These are phyloP conservation scores for Paramecium biaurelia DNA, from an alignment of 73 alveolate species.

Conservation along the genomic window DNA sequence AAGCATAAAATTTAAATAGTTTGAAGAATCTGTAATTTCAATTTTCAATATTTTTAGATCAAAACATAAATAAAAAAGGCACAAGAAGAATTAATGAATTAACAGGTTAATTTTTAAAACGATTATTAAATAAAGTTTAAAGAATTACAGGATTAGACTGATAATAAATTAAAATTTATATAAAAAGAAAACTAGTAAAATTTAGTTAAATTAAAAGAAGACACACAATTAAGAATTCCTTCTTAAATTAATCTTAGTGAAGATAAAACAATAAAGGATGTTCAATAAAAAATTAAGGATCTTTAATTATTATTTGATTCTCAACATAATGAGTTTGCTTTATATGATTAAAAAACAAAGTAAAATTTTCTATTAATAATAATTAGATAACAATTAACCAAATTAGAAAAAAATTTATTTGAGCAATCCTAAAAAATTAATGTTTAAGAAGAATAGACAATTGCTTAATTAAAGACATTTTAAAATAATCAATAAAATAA, in stretches of 20 bases:
- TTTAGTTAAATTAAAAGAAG: not conserved
- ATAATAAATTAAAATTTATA: not conserved
- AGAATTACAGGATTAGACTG: not conserved
- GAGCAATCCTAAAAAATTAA: not conserved
- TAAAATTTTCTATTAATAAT: not conserved
- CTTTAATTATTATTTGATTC: slow-evolving; percentile 5
- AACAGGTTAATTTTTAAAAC: slow-evolving; percentile 9
- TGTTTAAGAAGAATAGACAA: not conserved
- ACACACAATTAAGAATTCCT: not conserved
- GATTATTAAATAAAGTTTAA: not conserved
- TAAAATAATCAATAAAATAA: not conserved
- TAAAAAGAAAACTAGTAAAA: not conserved
- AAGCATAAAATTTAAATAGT: not conserved
- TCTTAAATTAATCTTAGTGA: not conserved
- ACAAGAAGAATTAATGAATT: not conserved
- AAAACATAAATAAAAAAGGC: not conserved
- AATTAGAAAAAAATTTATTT: not conserved
- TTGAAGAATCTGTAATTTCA: not conserved
- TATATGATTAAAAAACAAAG: not conserved
- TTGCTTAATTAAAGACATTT: not conserved
- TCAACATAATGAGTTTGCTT: not conserved
- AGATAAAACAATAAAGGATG: not conserved
- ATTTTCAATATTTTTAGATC: not conserved
- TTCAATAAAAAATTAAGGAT: not conserved
- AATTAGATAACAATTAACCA: not conserved